Conservation (phyloP, 2,329 filamentous ascomycete species). For the Lecanicillium sp. region DNA sequence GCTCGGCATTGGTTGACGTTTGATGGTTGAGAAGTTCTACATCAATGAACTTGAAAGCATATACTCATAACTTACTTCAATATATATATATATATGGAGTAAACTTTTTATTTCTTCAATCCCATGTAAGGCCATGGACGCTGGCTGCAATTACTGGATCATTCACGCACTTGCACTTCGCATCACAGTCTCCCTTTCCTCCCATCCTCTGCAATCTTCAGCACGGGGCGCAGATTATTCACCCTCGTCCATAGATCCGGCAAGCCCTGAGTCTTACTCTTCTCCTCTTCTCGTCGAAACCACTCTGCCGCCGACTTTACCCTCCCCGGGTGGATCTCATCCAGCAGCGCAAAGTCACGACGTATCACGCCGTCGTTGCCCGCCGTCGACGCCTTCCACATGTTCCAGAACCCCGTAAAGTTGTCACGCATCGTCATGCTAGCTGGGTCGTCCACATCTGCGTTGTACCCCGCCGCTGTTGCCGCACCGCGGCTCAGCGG, state of each 20-base stretch:
- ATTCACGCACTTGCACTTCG: too few species aligned
- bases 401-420: constrained; percentile 46
- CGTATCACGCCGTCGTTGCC: constrained; percentile 35
- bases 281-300: constrained; percentile 35
- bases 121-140: too few species aligned
- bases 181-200: constrained; percentile 15
- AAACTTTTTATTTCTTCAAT: too few species aligned
- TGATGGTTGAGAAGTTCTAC: too few species aligned
- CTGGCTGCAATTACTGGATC: too few species aligned
- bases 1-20: too few species aligned
- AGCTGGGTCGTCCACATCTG: constrained; percentile 24
- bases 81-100: too few species aligned
- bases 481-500: constrained; percentile 17
- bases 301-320: constrained; percentile 44
- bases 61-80: too few species aligned
- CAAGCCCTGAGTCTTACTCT: constrained; percentile 15
- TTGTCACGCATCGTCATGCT: constrained; percentile 38
- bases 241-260: constrained; percentile 16
- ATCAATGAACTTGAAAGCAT: too few species aligned
- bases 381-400: constrained; percentile 37
- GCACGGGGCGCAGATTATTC: constrained; percentile 16
- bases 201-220: constrained; percentile 19
- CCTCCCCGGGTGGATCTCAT: constrained; percentile 45
- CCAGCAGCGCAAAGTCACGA: constrained; percentile 43
- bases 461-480: constrained; percentile 33